Conservation (phyloP, 768 basidiomycete genomes). For the Lanmaoa rubissima region DNA sequence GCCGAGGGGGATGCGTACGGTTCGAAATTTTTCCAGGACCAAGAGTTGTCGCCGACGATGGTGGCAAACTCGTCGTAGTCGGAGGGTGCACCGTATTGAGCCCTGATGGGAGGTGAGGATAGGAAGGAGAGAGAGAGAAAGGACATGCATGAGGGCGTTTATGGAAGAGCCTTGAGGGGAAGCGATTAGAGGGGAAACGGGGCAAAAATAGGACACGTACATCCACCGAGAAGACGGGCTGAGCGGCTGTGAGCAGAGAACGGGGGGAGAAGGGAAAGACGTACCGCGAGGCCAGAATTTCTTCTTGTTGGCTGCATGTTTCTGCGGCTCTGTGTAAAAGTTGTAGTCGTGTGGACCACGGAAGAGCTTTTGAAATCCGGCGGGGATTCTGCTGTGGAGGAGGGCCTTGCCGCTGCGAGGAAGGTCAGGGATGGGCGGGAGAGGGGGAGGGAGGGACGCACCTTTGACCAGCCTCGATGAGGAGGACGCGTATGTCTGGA, state of each 20-base stretch:
- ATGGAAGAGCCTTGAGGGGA: conserved; percentile 51
- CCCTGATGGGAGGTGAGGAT: conserved; percentile 25
- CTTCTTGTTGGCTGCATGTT: conserved; percentile 43
- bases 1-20: conserved; percentile 33
- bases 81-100: conserved; percentile 62
- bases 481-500: conserved; percentile 34
- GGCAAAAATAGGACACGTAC: conserved; percentile 39
- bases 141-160: conserved; percentile 52
- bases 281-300: conserved; percentile 68
- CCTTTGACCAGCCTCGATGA: conserved; percentile 48
- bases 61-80: conserved; percentile 69
- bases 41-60: conserved; percentile 51
- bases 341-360: conserved; percentile 48
- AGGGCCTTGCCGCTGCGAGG: conserved; percentile 43
- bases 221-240: conserved; percentile 74
- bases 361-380: conserved; percentile 43
- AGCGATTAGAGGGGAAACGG: neutral
- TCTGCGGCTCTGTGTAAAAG: conserved; percentile 57
- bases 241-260: neutral
- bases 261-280: neutral
- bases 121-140: neutral
- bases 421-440: neutral
- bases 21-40: conserved; percentile 54
- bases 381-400: conserved; percentile 42
- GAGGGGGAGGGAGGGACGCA: conserved; percentile 17